Evolutionary conservation across 2,329 filamentous ascomycete species (phyloP).

Genomic region (Xylariaceae sp.): DNA sequence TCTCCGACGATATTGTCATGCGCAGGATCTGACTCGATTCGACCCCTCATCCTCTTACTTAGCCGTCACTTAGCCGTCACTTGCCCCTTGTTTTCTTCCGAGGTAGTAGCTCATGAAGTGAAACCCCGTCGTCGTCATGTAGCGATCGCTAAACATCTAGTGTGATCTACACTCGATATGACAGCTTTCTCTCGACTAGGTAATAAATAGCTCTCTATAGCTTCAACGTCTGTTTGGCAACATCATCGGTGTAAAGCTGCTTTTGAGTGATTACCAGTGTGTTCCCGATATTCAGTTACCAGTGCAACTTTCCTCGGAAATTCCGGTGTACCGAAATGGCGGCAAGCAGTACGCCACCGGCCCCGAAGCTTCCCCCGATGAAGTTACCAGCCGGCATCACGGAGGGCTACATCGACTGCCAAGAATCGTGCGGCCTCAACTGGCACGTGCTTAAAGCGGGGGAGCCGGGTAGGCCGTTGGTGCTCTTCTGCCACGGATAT

Average conservation of each 20-base stretch:
- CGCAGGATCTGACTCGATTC: too few species aligned
- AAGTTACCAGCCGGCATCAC: constrained; percentile 48
- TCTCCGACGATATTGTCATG: too few species aligned
- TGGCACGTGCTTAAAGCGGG: constrained; percentile 58
- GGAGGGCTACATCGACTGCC: constrained; percentile 51
- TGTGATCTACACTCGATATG: too few species aligned
- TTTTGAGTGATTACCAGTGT: not conserved
- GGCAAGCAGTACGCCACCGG: not conserved
- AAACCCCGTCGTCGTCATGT: too few species aligned
- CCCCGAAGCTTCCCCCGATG: constrained; percentile 19
- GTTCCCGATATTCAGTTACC: not conserved
- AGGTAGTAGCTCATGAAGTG: too few species aligned
- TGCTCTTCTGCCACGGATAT: constrained; percentile 61
- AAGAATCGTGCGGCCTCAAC: constrained; percentile 47
- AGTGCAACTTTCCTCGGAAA: not conserved
- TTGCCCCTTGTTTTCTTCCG: too few species aligned
- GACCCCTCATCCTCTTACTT: too few species aligned
- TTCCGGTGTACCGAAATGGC: constrained; percentile 3
- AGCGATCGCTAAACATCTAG: too few species aligned
- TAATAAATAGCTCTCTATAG: too few species aligned
- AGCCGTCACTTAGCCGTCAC: too few species aligned
- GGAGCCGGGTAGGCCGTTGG: constrained; percentile 42
- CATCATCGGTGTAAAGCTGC: not conserved
- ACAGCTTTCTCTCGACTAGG: too few species aligned
- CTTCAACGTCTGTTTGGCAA: too few species aligned